A percentile compares a stretch with the other conserved stretches of the same genome.
These are phyloP conservation scores for Saturnispora quitensis DNA, from an alignment of 805 yeast species.

Conservation along the genomic window DNA sequence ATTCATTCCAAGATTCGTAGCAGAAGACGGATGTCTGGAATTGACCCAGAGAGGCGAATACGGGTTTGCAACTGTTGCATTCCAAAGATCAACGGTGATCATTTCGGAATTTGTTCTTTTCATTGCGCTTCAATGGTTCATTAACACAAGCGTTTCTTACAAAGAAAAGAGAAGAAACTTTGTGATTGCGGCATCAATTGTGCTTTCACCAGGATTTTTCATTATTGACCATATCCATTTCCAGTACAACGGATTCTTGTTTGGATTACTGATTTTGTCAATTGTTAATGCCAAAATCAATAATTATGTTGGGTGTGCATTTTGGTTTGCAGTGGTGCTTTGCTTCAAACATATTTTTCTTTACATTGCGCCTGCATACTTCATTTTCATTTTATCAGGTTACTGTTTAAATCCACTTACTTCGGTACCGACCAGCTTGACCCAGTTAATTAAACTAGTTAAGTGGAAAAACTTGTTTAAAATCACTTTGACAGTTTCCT, in stretches of 20 bases:
- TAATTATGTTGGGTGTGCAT: conserved; percentile 50
- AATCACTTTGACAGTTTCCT: conserved; percentile 53
- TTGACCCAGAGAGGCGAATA: conserved; percentile 57
- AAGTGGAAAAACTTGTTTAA: conserved; percentile 52
- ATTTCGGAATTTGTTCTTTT: conserved; percentile 65
- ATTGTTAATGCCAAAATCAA: conserved; percentile 60
- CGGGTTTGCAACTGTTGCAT: conserved; percentile 71
- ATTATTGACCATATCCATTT: conserved; percentile 94
- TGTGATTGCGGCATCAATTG: conserved; percentile 75
- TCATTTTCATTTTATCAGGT: conserved; percentile 63
- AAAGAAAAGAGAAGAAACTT: conserved; percentile 42
- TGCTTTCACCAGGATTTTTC: conserved; percentile 80
- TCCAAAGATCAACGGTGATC: conserved; percentile 77
- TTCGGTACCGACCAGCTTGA: conserved; percentile 20
- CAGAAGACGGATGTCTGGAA: conserved; percentile 68
- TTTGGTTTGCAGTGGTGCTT: conserved; percentile 62
- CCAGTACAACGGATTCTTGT: conserved; percentile 92
- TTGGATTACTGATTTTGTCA: conserved; percentile 70
- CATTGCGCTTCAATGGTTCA: conserved; percentile 60
- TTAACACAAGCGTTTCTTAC: conserved; percentile 35
- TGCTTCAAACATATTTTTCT: conserved; percentile 94
- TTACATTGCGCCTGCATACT: conserved; percentile 90
- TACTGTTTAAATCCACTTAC: conserved; percentile 48
- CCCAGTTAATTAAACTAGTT: conserved; percentile 17
- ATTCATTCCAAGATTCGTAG: conserved; percentile 56